Evolutionary conservation across 495 filamentous ascomycete species (phyloP).

Genomic region (Rusavskia elegans): DNA sequence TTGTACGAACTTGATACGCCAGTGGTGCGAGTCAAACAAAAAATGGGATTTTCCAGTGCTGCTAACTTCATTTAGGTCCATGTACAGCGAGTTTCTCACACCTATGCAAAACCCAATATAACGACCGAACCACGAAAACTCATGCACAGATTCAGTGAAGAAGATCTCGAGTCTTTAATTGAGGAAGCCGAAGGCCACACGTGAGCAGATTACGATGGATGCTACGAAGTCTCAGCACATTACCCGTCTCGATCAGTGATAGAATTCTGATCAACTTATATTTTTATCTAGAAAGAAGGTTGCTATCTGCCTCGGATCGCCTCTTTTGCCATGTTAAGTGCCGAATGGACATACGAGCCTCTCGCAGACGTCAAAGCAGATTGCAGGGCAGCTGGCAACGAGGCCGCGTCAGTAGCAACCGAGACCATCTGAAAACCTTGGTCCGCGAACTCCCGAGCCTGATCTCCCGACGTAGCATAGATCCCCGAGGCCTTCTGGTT

Average conservation of each 20-base stretch:
- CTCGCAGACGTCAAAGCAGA: conserved; percentile 23
- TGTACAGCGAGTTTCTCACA: conserved; percentile 29
- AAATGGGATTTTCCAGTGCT: neutral
- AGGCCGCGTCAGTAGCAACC: conserved; percentile 38
- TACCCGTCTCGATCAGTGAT: neutral
- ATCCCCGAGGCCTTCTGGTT: conserved; percentile 59
- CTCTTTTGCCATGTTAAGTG: conserved; percentile 31
- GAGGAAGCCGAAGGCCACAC: conserved; percentile 37
- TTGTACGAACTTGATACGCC: conserved; percentile 85
- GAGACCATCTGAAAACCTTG: conserved; percentile 59
- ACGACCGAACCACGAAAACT: conserved; percentile 52
- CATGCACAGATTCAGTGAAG: conserved; percentile 66
- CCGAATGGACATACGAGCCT: conserved; percentile 18
- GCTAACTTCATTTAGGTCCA: conserved; percentile 44
- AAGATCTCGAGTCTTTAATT: conserved; percentile 56
- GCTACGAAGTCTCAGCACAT: neutral
- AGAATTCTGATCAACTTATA: no score
- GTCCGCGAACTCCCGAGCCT: conserved; percentile 46
- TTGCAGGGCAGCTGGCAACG: conserved; percentile 23
- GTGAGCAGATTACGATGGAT: neutral
- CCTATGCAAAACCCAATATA: conserved; percentile 23
- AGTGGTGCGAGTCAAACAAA: conserved; percentile 36
- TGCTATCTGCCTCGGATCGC: conserved; percentile 6
- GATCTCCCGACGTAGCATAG: conserved; percentile 48
- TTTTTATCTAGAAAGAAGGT: neutral